Evolutionary conservation across 2,329 filamentous ascomycete genomes (phyloP).

Genomic region (Coniochaeta hoffmannii): DNA sequence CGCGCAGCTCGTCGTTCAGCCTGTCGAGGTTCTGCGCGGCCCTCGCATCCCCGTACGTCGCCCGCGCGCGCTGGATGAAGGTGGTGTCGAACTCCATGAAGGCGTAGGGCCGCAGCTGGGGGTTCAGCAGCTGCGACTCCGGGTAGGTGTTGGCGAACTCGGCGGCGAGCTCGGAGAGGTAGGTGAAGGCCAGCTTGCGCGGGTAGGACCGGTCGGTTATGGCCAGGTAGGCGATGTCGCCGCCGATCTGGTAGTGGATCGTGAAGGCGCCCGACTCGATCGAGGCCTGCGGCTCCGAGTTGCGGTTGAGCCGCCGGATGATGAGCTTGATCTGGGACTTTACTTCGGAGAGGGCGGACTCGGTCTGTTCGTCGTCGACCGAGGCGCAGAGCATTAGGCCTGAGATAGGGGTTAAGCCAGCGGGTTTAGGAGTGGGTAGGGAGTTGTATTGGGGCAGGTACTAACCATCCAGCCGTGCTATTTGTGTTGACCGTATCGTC

Average conservation of each 20-base stretch:
- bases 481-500: slow-evolving; percentile 91
- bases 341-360: slow-evolving; percentile 73
- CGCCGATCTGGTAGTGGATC: slow-evolving; percentile 79
- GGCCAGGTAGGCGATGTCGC: slow-evolving; percentile 82
- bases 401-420: slow-evolving; percentile 27
- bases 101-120: slow-evolving; percentile 79
- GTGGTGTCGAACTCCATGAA: slow-evolving; percentile 98
- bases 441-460: slow-evolving; percentile 6
- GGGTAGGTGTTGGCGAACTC: slow-evolving; percentile 90
- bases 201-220: slow-evolving; percentile 93
- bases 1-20: slow-evolving; percentile 92
- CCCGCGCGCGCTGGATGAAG: slow-evolving; percentile 88
- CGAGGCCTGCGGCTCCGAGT: slow-evolving; percentile 82
- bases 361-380: slow-evolving; percentile 78
- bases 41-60: slow-evolving; percentile 87
- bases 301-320: slow-evolving; percentile 78
- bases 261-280: slow-evolving; percentile 81
- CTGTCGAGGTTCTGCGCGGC: slow-evolving; percentile 90
- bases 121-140: slow-evolving; percentile 62
- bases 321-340: slow-evolving; percentile 89
- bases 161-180: slow-evolving; percentile 82
- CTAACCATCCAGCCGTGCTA: slow-evolving; percentile 85
- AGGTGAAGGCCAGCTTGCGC: slow-evolving; percentile 96
- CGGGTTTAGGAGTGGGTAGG: background rate
- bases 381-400: slow-evolving; percentile 93